Evolutionary conservation across 805 yeast genomes (phyloP).

Genomic region (Candida ovalis): DNA sequence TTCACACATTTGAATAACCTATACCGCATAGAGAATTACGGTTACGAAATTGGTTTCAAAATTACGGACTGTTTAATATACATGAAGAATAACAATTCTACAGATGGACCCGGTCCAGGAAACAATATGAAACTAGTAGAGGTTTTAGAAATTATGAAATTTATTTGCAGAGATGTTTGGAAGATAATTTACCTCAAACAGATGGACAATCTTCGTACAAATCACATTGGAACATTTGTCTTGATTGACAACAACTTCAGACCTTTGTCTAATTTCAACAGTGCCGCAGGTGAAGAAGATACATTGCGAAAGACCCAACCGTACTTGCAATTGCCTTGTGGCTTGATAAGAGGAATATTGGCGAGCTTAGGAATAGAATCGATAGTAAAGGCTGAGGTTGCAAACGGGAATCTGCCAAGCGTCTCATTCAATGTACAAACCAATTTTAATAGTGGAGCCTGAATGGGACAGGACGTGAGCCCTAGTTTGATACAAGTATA

Average conservation of each 20-base stretch:
- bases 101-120: slow-evolving; percentile 2
- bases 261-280: slow-evolving; percentile 48
- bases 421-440: slow-evolving; percentile 76
- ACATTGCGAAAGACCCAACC: slow-evolving; percentile 41
- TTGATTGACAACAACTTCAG: slow-evolving; percentile 65
- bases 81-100: slow-evolving; percentile 17
- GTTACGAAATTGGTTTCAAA: slow-evolving; percentile 45
- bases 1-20: slow-evolving; percentile 47
- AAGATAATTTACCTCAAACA: slow-evolving; percentile 73
- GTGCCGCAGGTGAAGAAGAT: slow-evolving; percentile 40
- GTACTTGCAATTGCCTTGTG: slow-evolving; percentile 70
- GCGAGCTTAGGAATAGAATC: slow-evolving; percentile 67
- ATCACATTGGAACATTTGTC: slow-evolving; percentile 83
- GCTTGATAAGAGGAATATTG: slow-evolving; percentile 69
- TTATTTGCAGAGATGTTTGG: slow-evolving; percentile 92
- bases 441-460: slow-evolving; percentile 9
- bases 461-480: too few relatives aligned
- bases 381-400: slow-evolving; percentile 59
- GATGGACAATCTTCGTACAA: slow-evolving; percentile 88
- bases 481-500: too few relatives aligned
- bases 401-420: slow-evolving; percentile 47
- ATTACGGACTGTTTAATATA: slow-evolving; percentile 27
- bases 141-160: slow-evolving; percentile 81
- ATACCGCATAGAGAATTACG: slow-evolving; percentile 63
- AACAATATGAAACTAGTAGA: slow-evolving; percentile 42